Conservation (phyloP, 2,329 filamentous ascomycete genomes). For the Penicillium sp. region DNA sequence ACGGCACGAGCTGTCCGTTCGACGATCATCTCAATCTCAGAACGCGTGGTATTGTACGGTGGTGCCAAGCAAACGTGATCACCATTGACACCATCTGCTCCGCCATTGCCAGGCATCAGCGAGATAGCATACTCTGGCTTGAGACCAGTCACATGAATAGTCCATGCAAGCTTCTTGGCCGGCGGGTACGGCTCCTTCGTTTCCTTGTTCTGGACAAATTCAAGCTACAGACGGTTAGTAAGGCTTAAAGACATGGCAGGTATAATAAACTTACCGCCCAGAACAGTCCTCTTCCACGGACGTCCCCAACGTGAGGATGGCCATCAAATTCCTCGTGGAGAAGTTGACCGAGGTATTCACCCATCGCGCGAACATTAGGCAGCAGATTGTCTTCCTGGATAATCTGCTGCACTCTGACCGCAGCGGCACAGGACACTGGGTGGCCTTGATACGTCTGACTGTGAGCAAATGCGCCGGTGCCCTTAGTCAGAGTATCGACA, state of each 20-base stretch:
- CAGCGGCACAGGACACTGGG: slow-evolving; percentile 50
- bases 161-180: slow-evolving; percentile 39
- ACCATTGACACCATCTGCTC: slow-evolving; percentile 48
- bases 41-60: slow-evolving; percentile 49
- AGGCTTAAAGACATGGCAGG: neutral
- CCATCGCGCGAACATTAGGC: slow-evolving; percentile 36
- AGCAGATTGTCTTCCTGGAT: slow-evolving; percentile 50
- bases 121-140: slow-evolving; percentile 43
- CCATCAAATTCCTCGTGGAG: slow-evolving; percentile 42
- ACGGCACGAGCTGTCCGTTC: slow-evolving; percentile 42
- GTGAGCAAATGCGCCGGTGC: slow-evolving; percentile 48
- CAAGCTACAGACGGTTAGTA: slow-evolving; percentile 40
- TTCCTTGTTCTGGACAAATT: slow-evolving; percentile 51
- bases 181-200: slow-evolving; percentile 50
- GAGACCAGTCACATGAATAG: slow-evolving; percentile 46
- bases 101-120: slow-evolving; percentile 51
- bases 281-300: slow-evolving; percentile 53
- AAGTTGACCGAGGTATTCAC: slow-evolving; percentile 30
- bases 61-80: slow-evolving; percentile 54
- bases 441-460: slow-evolving; percentile 57
- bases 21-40: slow-evolving; percentile 50
- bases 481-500: slow-evolving; percentile 43
- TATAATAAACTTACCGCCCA: slow-evolving; percentile 46
- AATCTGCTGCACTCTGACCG: slow-evolving; percentile 50
- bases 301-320: slow-evolving; percentile 50